Conservation (phyloP, 1,284 basidiomycete genomes). For the Ganoderma lucidum region DNA sequence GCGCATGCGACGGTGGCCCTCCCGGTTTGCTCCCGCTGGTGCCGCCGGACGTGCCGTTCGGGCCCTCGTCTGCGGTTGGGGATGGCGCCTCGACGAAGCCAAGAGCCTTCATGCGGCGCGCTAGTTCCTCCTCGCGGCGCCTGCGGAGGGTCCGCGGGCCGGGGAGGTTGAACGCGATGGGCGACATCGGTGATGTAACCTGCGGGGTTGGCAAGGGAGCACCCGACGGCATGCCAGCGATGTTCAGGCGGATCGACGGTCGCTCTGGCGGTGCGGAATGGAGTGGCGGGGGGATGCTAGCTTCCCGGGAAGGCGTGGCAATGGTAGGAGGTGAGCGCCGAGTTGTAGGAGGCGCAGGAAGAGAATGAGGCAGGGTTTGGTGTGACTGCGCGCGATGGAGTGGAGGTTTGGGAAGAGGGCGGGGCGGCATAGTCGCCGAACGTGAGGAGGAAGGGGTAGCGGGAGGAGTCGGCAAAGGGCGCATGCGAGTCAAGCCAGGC, state of each 20-base stretch:
- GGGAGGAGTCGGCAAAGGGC: conserved; percentile 29
- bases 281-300: background rate
- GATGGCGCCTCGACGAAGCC: conserved; percentile 29
- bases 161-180: conserved; percentile 30
- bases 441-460: conserved; percentile 9
- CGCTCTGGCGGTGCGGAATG: conserved; percentile 8
- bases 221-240: background rate
- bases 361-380: background rate
- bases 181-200: conserved; percentile 22
- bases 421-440: conserved; percentile 8
- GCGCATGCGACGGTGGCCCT: background rate
- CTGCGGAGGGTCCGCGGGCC: conserved; percentile 26
- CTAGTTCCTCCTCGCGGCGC: conserved; percentile 31
- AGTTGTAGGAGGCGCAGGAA: background rate
- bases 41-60: background rate
- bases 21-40: background rate
- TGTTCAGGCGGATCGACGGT: conserved; percentile 23
- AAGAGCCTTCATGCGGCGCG: conserved; percentile 28
- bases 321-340: background rate
- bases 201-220: background rate
- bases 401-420: conserved; percentile 28
- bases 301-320: background rate
- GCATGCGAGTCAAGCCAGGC: background rate
- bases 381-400: conserved; percentile 14
- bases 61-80: background rate